These are phyloP conservation scores for Silene coronaria DNA, from an alignment of 179 eudicot genomes.

Conservation along the genomic window DNA sequence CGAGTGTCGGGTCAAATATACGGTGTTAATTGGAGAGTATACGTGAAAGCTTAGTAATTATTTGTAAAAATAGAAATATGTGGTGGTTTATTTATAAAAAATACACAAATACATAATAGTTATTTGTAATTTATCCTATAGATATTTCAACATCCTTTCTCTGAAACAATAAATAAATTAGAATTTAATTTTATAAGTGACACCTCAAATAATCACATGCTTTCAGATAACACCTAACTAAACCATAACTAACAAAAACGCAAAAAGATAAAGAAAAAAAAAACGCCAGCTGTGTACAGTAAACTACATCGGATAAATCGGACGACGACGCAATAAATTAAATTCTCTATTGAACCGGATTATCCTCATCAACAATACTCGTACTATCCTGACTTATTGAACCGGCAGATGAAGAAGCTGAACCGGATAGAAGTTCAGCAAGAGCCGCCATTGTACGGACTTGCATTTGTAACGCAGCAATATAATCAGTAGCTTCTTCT, in stretches of 20 bases:
- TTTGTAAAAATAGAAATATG: no score
- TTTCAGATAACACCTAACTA: background rate
- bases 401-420: slow-evolving; percentile 16
- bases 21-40: no score
- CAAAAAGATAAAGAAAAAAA: background rate
- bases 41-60: no score
- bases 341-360: slow-evolving; percentile 14
- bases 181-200: background rate
- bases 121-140: no score
- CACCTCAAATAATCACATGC: background rate
- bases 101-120: no score
- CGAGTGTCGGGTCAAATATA: no score
- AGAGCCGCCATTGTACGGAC: slow-evolving; percentile 73
- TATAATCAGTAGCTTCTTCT: slow-evolving; percentile 74
- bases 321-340: slow-evolving; percentile 10
- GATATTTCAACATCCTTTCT: no score
- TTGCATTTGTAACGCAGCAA: slow-evolving; percentile 82
- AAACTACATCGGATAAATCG: slow-evolving; percentile 19
- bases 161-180: background rate
- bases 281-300: slow-evolving; percentile 24
- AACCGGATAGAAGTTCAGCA: slow-evolving; percentile 42
- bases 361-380: background rate
- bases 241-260: background rate
- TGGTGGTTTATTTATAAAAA: no score
- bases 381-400: background rate